Evolutionary conservation across 306 rosid genomes (phyloP).

Genomic region (Quercus bicolor): DNA sequence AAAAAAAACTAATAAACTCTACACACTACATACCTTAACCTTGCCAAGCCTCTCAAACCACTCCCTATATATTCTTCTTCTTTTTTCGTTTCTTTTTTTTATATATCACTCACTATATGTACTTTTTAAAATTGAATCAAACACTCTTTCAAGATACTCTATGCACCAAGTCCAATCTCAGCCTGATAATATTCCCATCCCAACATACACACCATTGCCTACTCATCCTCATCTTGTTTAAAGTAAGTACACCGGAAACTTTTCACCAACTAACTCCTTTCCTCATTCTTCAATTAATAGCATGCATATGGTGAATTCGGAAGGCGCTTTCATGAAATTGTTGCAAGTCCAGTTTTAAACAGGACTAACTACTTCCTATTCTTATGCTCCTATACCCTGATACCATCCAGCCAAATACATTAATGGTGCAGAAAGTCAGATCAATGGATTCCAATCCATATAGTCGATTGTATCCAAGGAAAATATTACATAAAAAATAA

Average conservation of each 20-base stretch:
- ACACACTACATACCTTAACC: no score
- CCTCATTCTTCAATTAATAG: neutral
- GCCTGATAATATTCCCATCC: neutral
- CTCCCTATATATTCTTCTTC: neutral
- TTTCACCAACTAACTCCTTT: neutral
- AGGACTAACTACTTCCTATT: neutral
- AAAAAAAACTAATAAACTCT: neutral
- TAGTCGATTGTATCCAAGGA: neutral
- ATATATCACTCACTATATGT: neutral
- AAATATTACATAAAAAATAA: neutral
- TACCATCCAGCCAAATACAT: slow-evolving; percentile 3
- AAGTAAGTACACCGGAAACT: neutral
- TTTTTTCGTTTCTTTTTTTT: no score
- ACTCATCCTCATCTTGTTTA: neutral
- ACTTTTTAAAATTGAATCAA: neutral
- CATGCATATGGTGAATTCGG: neutral
- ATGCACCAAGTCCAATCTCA: neutral
- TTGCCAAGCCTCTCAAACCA: neutral
- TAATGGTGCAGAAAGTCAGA: neutral
- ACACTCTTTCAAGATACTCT: neutral
- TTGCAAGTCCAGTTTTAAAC: neutral
- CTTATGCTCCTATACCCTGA: neutral
- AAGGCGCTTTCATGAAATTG: neutral
- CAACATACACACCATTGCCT: neutral
- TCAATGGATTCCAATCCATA: neutral